Percentiles rank a stretch among this genome's conserved stretches.
Conservation (phyloP, 768 basidiomycete genomes). For the Psilocybe cubensis region DNA sequence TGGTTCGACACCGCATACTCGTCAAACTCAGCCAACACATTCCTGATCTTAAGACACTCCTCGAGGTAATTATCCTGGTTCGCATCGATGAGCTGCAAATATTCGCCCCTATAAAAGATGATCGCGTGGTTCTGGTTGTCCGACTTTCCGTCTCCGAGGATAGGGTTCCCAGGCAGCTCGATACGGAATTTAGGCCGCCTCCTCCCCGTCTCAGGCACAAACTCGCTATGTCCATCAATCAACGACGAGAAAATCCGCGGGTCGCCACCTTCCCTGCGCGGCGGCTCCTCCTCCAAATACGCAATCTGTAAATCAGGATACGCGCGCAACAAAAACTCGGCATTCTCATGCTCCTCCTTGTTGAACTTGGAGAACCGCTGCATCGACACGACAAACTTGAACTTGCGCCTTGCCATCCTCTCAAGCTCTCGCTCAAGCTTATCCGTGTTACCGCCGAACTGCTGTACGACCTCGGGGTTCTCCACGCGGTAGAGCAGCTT, state of each 20-base stretch:
- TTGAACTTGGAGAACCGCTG: constrained; percentile 99
- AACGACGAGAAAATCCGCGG: constrained; percentile 93
- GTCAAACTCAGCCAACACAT: constrained; percentile 97
- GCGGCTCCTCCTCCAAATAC: constrained; percentile 95
- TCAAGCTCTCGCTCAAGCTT: constrained; percentile 95
- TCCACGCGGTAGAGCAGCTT: constrained; percentile 99
- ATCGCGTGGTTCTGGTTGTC: constrained; percentile 99
- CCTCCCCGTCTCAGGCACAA: constrained; percentile 84
- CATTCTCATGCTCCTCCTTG: constrained; percentile 99
- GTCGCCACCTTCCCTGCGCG: constrained; percentile 94
- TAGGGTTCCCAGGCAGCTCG: constrained; percentile 98
- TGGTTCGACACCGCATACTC: constrained; percentile 85
- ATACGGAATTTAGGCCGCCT: constrained; percentile 97
- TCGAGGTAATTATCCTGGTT: constrained; percentile 99
- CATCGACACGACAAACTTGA: constrained; percentile 99
- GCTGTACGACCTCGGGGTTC: constrained; percentile 98
- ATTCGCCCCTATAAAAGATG: constrained; percentile 99
- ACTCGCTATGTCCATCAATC: constrained; percentile 98
- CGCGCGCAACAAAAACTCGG: constrained; percentile 95
- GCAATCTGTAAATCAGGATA: constrained; percentile 99
- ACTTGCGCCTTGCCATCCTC: constrained; percentile 96
- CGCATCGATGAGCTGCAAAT: constrained; percentile 98
- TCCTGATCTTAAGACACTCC: constrained; percentile 99
- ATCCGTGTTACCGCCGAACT: constrained; percentile 97
- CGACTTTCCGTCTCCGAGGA: constrained; percentile 98